Evolutionary conservation across 164 flowering plant genomes (phyloP), one percentile per base, ranked within the genome.

Genomic region (Taxillus chinensis): DNA sequence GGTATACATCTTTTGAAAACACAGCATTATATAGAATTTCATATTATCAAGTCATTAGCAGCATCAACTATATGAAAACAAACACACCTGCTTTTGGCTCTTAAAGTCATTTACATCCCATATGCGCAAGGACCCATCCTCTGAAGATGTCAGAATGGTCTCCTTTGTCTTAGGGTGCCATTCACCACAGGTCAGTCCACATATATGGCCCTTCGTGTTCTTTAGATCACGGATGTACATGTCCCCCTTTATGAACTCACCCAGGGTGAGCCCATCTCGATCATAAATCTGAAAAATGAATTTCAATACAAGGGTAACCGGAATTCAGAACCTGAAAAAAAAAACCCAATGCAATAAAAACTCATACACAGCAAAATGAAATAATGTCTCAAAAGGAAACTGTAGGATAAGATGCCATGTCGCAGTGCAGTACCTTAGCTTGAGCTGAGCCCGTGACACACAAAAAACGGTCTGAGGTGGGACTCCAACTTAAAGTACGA

Each of bases 21-120:
- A 11, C 12, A 14, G 13, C 3, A 48, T 48, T 11, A 48, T 48
- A 0, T 0, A 48, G 3, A 48, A 48, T 48, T 48, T 0, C 9
- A 48, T 48, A 0, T 48, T 48, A 3, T 48, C 13, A 48, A 48
- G 4, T 11, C 13, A 7, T 7, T 48, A 48, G 12, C 4, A 3
- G 12, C 8, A 8, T 3, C 6, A 57, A 39, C 11, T 15, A 57
- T 3, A 40, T 2, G 57, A 38, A 49, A 3, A 37, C 51, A 8
- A 27, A 41, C 64, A 51, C 16, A 92, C 98, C 96, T 90, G 97
- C 75, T 87, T 91, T 72, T 95, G 99, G 75, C 84, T 82, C 64
- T 77, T 89, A 73, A 95, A 95, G 67, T 95, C 90, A 74, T 90
- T 87, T n/a, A 91, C 96, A 80, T 95, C 99, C 99, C 99, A 95